Percentiles rank a stretch among this genome's conserved stretches.
These are phyloP conservation scores for Pythium insidiosum DNA, from an alignment of 352 stramenopile species.

Conservation along the genomic window DNA sequence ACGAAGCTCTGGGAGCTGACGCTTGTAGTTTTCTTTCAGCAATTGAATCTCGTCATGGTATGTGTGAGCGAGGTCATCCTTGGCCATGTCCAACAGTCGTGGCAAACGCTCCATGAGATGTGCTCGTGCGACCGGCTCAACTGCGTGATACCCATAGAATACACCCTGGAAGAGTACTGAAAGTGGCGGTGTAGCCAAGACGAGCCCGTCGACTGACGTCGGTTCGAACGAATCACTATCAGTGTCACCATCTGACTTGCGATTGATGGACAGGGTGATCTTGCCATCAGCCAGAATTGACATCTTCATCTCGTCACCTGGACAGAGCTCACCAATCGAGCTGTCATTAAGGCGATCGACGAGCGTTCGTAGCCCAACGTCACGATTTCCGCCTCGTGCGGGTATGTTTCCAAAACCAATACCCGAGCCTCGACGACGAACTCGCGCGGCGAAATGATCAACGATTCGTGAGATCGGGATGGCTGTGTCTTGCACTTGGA, in stretches of 20 bases:
- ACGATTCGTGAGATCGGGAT: constrained; percentile 27
- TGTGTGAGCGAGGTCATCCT: constrained; percentile 73
- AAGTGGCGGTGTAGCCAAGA: constrained; percentile 35
- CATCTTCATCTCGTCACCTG: constrained; percentile 47
- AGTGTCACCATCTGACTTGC: constrained; percentile 7
- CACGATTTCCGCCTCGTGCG: too few species aligned
- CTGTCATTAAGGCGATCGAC: constrained; percentile 22
- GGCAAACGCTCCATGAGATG: constrained; percentile 67
- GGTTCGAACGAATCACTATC: constrained; percentile 1
- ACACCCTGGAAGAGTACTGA: constrained; percentile 58
- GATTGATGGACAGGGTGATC: constrained; percentile 34
- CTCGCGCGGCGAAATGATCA: constrained; percentile 41
- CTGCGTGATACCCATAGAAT: constrained; percentile 69
- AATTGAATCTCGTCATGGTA: constrained; percentile 81
- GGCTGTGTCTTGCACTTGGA: constrained; percentile 53
- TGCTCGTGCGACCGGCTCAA: constrained; percentile 37
- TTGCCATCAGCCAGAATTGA: constrained; percentile 31
- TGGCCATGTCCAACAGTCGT: constrained; percentile 56
- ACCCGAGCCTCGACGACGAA: constrained; percentile 21
- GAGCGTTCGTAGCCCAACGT: too few species aligned
- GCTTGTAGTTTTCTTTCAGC: constrained; percentile 80
- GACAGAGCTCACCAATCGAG: constrained; percentile 18
- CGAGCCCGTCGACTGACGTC: constrained; percentile 11
- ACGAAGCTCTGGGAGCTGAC: constrained; percentile 63
- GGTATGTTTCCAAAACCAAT: too few species aligned